phyloP scores from a whole-genome alignment of 331 rosid species.

The Spiraea crenata region DNA sequence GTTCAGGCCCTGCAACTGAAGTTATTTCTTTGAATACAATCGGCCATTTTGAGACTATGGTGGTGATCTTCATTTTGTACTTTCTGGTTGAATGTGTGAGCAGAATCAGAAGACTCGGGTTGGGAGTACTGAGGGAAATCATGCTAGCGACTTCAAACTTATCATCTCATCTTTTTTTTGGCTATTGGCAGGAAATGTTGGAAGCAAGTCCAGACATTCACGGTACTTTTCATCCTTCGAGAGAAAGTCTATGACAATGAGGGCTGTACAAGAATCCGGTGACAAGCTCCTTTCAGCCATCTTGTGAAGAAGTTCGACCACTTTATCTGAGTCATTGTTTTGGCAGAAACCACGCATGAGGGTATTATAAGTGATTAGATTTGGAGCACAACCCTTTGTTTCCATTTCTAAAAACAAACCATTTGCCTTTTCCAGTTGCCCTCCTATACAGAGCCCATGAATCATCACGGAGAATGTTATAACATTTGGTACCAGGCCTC shows the following conservation, averaged over 20 bases:
- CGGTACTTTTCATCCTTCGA: constrained; percentile 28
- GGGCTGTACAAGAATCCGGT: constrained; percentile 28
- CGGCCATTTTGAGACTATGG: neutral
- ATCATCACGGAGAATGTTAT: constrained; percentile 36
- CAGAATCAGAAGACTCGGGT: neutral
- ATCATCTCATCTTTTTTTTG: neutral
- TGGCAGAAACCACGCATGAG: constrained; percentile 36
- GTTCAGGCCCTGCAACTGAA: neutral
- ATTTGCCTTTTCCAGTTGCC: constrained; percentile 33
- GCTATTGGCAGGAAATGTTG: constrained; percentile 32
- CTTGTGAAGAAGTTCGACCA: constrained; percentile 42
- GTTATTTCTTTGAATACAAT: neutral
- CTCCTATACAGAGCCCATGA: constrained; percentile 31
- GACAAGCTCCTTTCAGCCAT: constrained; percentile 31
- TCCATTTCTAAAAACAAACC: constrained; percentile 35
- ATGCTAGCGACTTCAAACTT: neutral
- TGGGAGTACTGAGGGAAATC: neutral
- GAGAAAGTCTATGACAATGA: constrained; percentile 33
- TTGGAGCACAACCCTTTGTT: constrained; percentile 32
- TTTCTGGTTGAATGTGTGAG: constrained; percentile 9
- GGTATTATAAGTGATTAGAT: constrained; percentile 22
- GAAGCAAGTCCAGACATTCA: constrained; percentile 40
- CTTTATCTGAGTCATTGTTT: constrained; percentile 31
- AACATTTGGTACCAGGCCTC: constrained; percentile 21
- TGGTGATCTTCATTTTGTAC: constrained; percentile 12